Evolutionary conservation across 768 basidiomycete species (phyloP), one percentile per base, ranked within the genome.

Genomic region (Pleurotus citrinopileatus): DNA sequence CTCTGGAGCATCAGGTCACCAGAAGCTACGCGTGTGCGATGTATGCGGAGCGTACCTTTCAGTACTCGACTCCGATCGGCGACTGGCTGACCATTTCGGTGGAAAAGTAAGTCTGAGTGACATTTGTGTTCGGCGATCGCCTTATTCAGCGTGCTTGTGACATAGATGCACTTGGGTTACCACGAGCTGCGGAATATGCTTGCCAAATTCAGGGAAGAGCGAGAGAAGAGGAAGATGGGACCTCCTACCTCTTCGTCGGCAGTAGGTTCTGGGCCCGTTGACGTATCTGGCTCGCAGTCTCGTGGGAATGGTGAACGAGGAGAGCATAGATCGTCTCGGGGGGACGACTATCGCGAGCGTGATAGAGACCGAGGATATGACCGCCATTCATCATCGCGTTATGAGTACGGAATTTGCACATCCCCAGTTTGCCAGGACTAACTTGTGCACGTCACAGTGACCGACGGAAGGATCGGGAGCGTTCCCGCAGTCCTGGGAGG

Each of bases 31-130:
- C 58, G 97, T 99, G n/a, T 98, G 97, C 75, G 97, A 99, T 75
- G 95, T 98, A 25, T 99, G 97, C 68, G 97, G 97, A 63, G 97
- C 97, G n/a, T 98, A 98, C 77, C 81, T 99, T 42, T 96, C 93
- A 13, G 92, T 99, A 32, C 80, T 98, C 44, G 97, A 99, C 73
- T 98, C 96, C 55, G 97, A 99, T 76, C 87, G 96, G 68, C 94
- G 97, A 68, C 76, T 99, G 57, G 97, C 97, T 48, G 97, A 99
- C 77, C 97, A 99, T 71, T 99, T 99, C 76, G 97, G 97, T 72
- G 97, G 97, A 64, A 99, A 99, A 78, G 96, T 92, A 63, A 69
- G 88, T 71, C 56, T 50, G 51, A 34, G n/a, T 51, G 26, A 23
- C 32, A 27, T 44, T 28, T 22, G 27, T 28, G 17, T 42, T 10